Base-by-base conservation (phyloP, 768 basidiomycete genomes). In the Tylopilus felleus region DNA sequence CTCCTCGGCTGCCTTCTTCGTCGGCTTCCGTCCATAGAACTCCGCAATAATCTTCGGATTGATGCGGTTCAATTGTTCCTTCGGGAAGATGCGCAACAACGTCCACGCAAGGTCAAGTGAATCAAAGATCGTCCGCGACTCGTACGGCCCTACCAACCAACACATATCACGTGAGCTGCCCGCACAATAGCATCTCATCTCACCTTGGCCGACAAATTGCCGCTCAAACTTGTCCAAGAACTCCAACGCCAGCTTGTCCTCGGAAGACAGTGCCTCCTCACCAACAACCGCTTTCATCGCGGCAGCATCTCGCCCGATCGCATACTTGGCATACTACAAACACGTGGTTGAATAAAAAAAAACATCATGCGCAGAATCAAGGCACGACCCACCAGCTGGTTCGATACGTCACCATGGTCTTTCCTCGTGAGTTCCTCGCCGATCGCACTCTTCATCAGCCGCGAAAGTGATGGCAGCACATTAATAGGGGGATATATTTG, bases 401-500 rank as follows among this genome's bases (percentile, higher is more conserved):
- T 99, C 14, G 97, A 98, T 33, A 99, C 97, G 74, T 99, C 97
- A 65, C 94, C 91, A 71, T 98, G 97, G 74, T 99, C 97, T 75
- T 96, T 96, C 71, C 97, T 81, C 54, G 97, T 98, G 68, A 98
- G 78, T 74, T 91, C 84, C 75, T 98, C 96, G 60, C 97, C 97
- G 73, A 98, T 98, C 60, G 97, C 97, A 64, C 90, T 93, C 86
- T 99, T 99, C 97, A 99, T 99, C 71, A 99, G 77, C 74, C 97
- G 94, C 63, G 97, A 98, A 67, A 99, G 80, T 59, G 97, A 98
- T 57, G 97, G 97, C 44, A 99, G 80, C 56, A 99, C 96, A 76
- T 99, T 99, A 80, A 99, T 98, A 47, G 97, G 97, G 33, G 97
- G 97, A 76, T 98, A 98, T 70, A 98, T 95, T 73, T 94, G 93